A percentile compares a stretch with the other conserved stretches of the same genome.
Evolutionary conservation across 148 eudicot species (phyloP).

Genomic region (Fagopyrum esculentum): DNA sequence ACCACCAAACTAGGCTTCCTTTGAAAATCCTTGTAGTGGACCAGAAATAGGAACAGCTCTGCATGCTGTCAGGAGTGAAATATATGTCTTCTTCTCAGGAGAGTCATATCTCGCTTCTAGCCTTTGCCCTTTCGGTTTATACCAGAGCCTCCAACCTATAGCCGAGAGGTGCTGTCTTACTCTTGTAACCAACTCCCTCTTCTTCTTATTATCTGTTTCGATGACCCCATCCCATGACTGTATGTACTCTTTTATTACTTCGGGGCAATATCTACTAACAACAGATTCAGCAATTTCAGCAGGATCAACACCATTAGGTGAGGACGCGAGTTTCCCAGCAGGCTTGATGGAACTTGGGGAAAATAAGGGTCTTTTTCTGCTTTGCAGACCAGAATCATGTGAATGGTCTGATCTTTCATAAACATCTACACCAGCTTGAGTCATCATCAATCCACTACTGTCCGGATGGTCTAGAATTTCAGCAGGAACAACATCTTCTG

Average conservation of each 20-base stretch:
- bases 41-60: constrained; percentile 19
- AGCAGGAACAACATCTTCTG: background rate
- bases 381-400: background rate
- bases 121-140: constrained; percentile 6
- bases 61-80: constrained; percentile 47
- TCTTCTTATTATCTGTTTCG: background rate
- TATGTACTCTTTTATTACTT: constrained; percentile 38
- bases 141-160: constrained; percentile 58
- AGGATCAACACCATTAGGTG: constrained; percentile 32
- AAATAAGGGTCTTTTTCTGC: background rate
- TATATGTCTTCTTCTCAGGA: constrained; percentile 32
- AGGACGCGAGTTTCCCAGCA: background rate
- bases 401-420: background rate
- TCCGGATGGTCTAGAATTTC: background rate
- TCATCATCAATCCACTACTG: background rate
- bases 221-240: background rate
- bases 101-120: constrained; percentile 37
- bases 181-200: constrained; percentile 12
- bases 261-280: constrained; percentile 44
- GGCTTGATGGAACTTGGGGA: background rate
- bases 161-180: constrained; percentile 57
- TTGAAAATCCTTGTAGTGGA: constrained; percentile 9
- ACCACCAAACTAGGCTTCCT: constrained; percentile 15
- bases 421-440: constrained; percentile 1
- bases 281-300: background rate